phyloP scores from a whole-genome alignment of 768 basidiomycete genomes.

The Fibroporia radiculosa region DNA sequence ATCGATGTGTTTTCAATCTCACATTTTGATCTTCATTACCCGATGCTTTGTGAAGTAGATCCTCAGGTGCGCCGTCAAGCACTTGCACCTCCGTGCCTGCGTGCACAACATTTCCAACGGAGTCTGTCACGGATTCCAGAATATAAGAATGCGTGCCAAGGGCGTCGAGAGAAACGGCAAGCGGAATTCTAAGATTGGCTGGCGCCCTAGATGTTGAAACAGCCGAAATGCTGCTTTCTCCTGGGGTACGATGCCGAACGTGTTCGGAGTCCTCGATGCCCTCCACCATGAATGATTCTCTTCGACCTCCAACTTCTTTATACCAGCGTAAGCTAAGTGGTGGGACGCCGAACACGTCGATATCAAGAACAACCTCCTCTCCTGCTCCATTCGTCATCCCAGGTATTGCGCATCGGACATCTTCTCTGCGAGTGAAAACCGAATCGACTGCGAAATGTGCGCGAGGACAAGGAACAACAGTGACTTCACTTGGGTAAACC shows the following conservation, averaged over 20 bases:
- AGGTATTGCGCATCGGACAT: slow-evolving; percentile 48
- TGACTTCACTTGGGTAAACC: slow-evolving; percentile 52
- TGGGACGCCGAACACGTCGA: slow-evolving; percentile 66
- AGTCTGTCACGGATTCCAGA: slow-evolving; percentile 78
- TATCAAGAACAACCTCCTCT: slow-evolving; percentile 49
- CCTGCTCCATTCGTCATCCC: slow-evolving; percentile 34
- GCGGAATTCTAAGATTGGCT: slow-evolving; percentile 58
- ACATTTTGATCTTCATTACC: too few species aligned
- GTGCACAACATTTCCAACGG: slow-evolving; percentile 64
- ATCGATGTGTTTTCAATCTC: slow-evolving; percentile 40
- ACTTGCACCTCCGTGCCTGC: slow-evolving; percentile 13
- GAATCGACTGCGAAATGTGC: slow-evolving; percentile 52
- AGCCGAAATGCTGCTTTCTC: slow-evolving; percentile 12
- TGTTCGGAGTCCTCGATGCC: slow-evolving; percentile 64
- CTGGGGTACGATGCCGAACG: slow-evolving; percentile 18
- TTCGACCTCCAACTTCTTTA: slow-evolving; percentile 55
- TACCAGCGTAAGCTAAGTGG: slow-evolving; percentile 75
- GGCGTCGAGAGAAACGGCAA: slow-evolving; percentile 53
- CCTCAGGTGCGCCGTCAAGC: background rate
- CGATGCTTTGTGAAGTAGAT: slow-evolving; percentile 31
- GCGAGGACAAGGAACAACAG: slow-evolving; percentile 75
- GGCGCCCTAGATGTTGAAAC: slow-evolving; percentile 26
- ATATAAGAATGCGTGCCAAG: slow-evolving; percentile 66
- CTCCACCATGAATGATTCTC: slow-evolving; percentile 72
- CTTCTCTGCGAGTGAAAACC: slow-evolving; percentile 30